Evolutionary conservation across 352 stramenopile genomes (phyloP).

Genomic region (Globisporangium irregulare): DNA sequence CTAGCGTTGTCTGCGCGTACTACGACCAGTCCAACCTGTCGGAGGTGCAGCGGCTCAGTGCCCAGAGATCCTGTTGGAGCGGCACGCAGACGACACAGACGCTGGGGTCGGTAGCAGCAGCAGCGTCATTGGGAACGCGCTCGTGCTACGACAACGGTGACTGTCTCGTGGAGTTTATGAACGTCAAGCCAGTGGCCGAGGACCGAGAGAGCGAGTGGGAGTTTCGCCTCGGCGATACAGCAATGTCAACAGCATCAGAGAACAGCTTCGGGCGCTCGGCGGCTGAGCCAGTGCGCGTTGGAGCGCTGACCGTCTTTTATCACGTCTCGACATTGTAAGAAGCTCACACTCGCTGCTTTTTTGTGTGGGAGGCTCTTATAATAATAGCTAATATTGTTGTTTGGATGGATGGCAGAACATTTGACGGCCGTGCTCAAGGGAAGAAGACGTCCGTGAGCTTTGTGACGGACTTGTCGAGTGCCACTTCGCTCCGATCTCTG

Average conservation of each 20-base stretch:
- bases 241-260: background rate
- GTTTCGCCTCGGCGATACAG: background rate
- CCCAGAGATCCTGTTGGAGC: background rate
- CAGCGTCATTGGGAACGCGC: background rate
- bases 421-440: conserved; percentile 1
- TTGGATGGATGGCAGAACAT: conserved; percentile 4
- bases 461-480: background rate
- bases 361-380: background rate
- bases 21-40: background rate
- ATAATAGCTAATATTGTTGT: background rate
- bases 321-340: conserved; percentile 3
- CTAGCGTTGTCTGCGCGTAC: background rate
- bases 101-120: background rate
- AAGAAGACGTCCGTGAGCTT: conserved; percentile 4
- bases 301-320: conserved; percentile 1
- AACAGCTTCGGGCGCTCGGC: background rate
- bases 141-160: conserved; percentile 6
- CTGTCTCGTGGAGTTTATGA: conserved; percentile 12
- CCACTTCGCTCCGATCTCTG: conserved; percentile 9
- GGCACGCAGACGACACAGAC: background rate
- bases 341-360: background rate
- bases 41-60: background rate
- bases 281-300: background rate
- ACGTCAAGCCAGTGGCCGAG: background rate
- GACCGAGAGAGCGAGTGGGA: background rate